phyloP scores from a whole-genome alignment of 768 basidiomycete species.

The Mycena galericulata region DNA sequence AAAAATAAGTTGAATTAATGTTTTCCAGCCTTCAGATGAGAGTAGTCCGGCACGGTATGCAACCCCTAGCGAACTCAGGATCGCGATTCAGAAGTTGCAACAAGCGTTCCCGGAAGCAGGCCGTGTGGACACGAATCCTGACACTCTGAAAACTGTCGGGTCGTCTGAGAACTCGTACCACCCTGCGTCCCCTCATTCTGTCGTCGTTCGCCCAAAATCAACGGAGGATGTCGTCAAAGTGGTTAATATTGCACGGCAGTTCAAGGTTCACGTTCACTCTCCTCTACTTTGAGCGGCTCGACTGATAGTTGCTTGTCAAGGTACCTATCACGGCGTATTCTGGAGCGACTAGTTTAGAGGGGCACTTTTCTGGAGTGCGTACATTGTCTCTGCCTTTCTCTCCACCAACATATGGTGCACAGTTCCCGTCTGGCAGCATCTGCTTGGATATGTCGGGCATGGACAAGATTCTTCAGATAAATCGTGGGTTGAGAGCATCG shows the following conservation, averaged over 20 bases:
- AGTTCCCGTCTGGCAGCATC: constrained; percentile 67
- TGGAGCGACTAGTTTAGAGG: constrained; percentile 90
- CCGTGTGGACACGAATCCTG: constrained; percentile 63
- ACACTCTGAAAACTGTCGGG: constrained; percentile 66
- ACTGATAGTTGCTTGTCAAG: neutral
- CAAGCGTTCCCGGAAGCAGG: constrained; percentile 58
- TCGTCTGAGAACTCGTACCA: constrained; percentile 80
- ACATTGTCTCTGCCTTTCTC: neutral
- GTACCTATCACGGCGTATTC: constrained; percentile 87
- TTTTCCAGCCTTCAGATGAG: constrained; percentile 17
- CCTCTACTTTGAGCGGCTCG: neutral
- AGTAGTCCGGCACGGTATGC: constrained; percentile 52
- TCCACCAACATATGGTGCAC: neutral
- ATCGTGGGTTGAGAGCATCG: constrained; percentile 53
- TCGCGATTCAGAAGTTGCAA: constrained; percentile 67
- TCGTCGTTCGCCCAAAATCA: constrained; percentile 65
- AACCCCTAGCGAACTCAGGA: constrained; percentile 56
- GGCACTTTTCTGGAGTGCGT: constrained; percentile 83
- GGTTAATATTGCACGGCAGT: constrained; percentile 81
- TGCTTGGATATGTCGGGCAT: constrained; percentile 76
- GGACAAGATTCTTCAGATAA: constrained; percentile 72
- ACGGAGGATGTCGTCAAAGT: constrained; percentile 89
- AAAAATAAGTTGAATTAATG: constrained; percentile 6
- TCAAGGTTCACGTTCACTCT: constrained; percentile 43
- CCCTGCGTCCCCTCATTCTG: constrained; percentile 66